Conservation (phyloP, 495 filamentous ascomycete genomes). For the Massariosphaeria phaeospora region DNA sequence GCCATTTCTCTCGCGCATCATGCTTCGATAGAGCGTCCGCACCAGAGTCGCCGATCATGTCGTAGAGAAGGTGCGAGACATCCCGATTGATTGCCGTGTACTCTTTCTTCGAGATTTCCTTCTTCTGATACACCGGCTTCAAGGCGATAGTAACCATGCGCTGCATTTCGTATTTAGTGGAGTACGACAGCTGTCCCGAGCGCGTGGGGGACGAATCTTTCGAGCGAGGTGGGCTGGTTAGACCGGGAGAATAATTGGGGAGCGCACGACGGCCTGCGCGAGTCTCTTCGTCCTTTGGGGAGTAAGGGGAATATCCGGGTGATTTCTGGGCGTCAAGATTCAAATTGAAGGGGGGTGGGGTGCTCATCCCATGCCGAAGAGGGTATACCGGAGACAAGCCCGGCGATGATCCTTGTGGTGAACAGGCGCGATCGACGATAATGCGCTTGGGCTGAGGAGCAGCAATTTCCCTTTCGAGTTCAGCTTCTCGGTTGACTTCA, state of each 20-base stretch:
- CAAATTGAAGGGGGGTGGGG: slow-evolving; percentile 62
- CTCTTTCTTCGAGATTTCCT: slow-evolving; percentile 69
- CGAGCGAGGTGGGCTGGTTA: slow-evolving; percentile 29
- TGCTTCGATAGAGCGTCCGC: slow-evolving; percentile 48
- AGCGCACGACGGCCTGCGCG: slow-evolving; percentile 25
- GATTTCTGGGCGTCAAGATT: slow-evolving; percentile 53
- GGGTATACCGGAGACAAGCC: slow-evolving; percentile 65
- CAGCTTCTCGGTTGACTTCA: slow-evolving; percentile 56
- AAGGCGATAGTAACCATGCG: slow-evolving; percentile 72
- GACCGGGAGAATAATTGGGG: slow-evolving; percentile 12
- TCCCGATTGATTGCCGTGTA: slow-evolving; percentile 83
- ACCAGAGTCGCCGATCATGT: slow-evolving; percentile 59
- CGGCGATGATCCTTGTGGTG: slow-evolving; percentile 63
- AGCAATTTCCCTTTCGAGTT: slow-evolving; percentile 27
- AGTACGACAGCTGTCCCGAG: slow-evolving; percentile 53
- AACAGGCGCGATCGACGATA: slow-evolving; percentile 41
- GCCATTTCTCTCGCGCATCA: slow-evolving; percentile 56
- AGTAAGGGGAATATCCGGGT: slow-evolving; percentile 57
- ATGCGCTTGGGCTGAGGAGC: slow-evolving; percentile 28
- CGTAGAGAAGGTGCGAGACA: slow-evolving; percentile 79
- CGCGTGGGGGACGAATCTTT: slow-evolving; percentile 37
- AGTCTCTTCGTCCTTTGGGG: slow-evolving; percentile 45
- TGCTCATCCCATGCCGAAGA: slow-evolving; percentile 63
- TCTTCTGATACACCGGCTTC: slow-evolving; percentile 66
- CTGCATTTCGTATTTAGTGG: slow-evolving; percentile 75